These are phyloP conservation scores for Gossypium trilobum DNA, from an alignment of 441 rosid genomes.

Conservation along the genomic window DNA sequence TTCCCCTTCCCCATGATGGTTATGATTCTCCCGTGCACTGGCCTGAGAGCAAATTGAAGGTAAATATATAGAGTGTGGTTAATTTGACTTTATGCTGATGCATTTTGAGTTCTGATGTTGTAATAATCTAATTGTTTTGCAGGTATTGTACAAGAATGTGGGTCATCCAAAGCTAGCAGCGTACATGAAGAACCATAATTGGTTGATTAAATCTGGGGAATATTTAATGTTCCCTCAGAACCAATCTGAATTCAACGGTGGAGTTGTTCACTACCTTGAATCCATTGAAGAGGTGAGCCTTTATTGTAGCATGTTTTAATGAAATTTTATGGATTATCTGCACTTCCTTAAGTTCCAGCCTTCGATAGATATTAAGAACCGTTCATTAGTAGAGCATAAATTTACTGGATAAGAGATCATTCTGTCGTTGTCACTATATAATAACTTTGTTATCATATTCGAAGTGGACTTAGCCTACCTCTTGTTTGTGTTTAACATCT, in stretches of 20 bases:
- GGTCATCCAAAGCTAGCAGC: conserved; percentile 88
- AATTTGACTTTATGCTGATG: background rate
- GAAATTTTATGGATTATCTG: background rate
- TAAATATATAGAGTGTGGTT: conserved; percentile 16
- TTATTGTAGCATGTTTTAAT: conserved; percentile 3
- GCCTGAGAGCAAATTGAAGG: conserved; percentile 86
- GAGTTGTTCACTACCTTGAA: conserved; percentile 80
- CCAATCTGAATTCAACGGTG: conserved; percentile 65
- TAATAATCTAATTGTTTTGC: conserved; percentile 23
- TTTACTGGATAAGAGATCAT: background rate
- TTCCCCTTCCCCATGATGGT: conserved; percentile 75
- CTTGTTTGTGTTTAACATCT: background rate
- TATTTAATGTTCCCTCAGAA: conserved; percentile 67
- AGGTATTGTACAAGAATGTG: conserved; percentile 75
- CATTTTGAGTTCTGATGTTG: conserved; percentile 12
- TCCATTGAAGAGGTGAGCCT: conserved; percentile 79
- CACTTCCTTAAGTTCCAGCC: background rate
- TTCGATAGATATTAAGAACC: background rate
- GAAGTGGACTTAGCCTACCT: no score
- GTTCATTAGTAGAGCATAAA: background rate
- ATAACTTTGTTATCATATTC: background rate
- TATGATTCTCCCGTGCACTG: conserved; percentile 62
- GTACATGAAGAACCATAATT: conserved; percentile 58
- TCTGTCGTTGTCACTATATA: background rate
- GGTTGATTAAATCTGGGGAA: conserved; percentile 64